Percentiles rank a stretch among this genome's conserved stretches.
Conservation (phyloP, 768 basidiomycete genomes). For the Kwoniella heveanensis region DNA sequence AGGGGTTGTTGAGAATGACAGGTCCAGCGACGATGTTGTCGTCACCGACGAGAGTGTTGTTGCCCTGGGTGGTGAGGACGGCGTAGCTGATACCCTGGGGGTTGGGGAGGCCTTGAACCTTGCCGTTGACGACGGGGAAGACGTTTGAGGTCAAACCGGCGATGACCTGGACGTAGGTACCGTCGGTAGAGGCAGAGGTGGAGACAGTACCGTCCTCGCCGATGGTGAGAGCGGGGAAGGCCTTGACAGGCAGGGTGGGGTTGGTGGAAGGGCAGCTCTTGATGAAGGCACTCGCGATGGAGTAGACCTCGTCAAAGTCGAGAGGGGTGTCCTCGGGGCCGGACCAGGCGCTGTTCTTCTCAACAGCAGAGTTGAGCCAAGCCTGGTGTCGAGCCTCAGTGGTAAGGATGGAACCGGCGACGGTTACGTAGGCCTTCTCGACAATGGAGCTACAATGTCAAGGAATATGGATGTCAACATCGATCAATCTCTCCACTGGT, state of each 20-base stretch:
- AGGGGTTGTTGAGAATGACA: slow-evolving; percentile 57
- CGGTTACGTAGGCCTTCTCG: slow-evolving; percentile 59
- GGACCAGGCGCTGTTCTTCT: slow-evolving; percentile 63
- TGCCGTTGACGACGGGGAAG: slow-evolving; percentile 56
- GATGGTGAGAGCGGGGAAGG: slow-evolving; percentile 62
- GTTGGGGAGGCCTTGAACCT: slow-evolving; percentile 44
- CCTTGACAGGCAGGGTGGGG: slow-evolving; percentile 61
- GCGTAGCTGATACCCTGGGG: slow-evolving; percentile 62
- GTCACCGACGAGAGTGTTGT: slow-evolving; percentile 57
- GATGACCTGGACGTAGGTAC: slow-evolving; percentile 61
- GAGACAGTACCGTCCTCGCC: slow-evolving; percentile 39
- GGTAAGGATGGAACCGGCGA: slow-evolving; percentile 65
- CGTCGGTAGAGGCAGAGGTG: slow-evolving; percentile 49
- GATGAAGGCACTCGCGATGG: slow-evolving; percentile 61
- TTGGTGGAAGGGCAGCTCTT: slow-evolving; percentile 63
- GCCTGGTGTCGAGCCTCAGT: slow-evolving; percentile 68
- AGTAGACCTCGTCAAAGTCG: slow-evolving; percentile 60
- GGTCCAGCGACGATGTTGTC: slow-evolving; percentile 65
- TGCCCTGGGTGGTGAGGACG: slow-evolving; percentile 58
- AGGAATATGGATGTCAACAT: no score
- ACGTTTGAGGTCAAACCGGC: slow-evolving; percentile 60
- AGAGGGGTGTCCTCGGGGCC: slow-evolving; percentile 64
- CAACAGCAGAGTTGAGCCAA: slow-evolving; percentile 64
- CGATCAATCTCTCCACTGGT: no score
- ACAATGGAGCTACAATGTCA: slow-evolving; percentile 53